phyloP scores from a whole-genome alignment of 768 basidiomycete species.

The Coprinopsis marcescibilis region DNA sequence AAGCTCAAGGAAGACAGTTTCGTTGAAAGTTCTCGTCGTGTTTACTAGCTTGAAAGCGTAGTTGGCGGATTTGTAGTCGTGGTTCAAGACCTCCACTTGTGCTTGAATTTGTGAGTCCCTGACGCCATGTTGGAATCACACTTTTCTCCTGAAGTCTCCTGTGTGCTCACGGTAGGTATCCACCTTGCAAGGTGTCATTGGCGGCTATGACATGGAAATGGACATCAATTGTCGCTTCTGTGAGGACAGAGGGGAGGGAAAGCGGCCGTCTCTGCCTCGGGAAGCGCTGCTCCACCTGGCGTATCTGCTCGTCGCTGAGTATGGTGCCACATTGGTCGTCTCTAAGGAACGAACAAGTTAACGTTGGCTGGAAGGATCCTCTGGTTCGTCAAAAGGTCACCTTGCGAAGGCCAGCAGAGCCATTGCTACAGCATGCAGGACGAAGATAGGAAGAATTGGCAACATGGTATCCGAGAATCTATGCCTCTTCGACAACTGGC shows the following conservation, averaged over 20 bases:
- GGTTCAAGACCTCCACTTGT: slow-evolving; percentile 38
- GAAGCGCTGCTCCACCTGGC: no score
- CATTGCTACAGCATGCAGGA: background rate
- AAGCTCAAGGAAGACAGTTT: slow-evolving; percentile 40
- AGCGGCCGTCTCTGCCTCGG: no score
- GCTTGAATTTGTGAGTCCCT: slow-evolving; percentile 28
- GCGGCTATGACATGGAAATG: slow-evolving; percentile 40
- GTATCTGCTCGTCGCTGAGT: no score
- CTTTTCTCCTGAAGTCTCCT: background rate
- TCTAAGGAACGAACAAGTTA: no score
- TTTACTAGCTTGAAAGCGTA: slow-evolving; percentile 29
- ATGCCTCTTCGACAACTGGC: background rate
- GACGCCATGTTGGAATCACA: slow-evolving; percentile 2
- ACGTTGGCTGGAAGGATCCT: no score
- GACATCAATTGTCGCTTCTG: slow-evolving; percentile 24
- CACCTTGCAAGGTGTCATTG: slow-evolving; percentile 31
- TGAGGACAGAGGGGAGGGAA: no score
- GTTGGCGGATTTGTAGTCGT: slow-evolving; percentile 28
- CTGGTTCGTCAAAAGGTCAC: no score
- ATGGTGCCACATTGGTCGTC: no score
- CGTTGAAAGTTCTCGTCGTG: slow-evolving; percentile 35
- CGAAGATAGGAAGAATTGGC: background rate
- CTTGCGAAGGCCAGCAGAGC: no score
- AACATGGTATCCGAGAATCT: background rate
- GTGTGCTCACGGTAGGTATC: slow-evolving; percentile 26